phyloP scores from a whole-genome alignment of 257 asterid species.

The Rubia yunnanensis region DNA sequence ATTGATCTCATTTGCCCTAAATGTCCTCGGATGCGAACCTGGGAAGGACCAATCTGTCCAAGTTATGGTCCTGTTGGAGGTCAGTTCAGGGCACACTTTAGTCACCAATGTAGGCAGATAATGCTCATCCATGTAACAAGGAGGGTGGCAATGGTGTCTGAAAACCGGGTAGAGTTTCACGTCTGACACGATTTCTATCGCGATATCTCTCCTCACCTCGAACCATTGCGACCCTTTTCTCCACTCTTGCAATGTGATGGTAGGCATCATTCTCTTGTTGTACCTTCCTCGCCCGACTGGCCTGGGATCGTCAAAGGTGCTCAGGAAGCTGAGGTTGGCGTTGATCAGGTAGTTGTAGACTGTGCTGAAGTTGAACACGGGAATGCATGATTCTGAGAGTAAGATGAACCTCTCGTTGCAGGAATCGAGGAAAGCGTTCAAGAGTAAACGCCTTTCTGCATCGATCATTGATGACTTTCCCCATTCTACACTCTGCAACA shows the following conservation, averaged over 20 bases:
- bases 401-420: conserved; percentile 59
- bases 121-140: conserved; percentile 85
- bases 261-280: conserved; percentile 57
- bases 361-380: conserved; percentile 55
- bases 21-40: conserved; percentile 51
- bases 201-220: conserved; percentile 42
- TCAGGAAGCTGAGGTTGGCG: conserved; percentile 47
- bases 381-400: conserved; percentile 74
- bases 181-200: conserved; percentile 46
- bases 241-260: conserved; percentile 40
- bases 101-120: conserved; percentile 67
- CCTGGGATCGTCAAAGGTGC: conserved; percentile 51
- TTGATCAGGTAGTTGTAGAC: conserved; percentile 46
- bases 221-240: conserved; percentile 84
- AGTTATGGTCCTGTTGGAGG: conserved; percentile 49
- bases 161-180: conserved; percentile 42
- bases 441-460: conserved; percentile 63
- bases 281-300: conserved; percentile 58
- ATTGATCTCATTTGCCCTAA: conserved; percentile 30
- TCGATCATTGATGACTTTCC: conserved; percentile 65
- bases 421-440: conserved; percentile 65
- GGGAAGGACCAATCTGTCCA: conserved; percentile 79
- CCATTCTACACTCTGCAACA: conserved; percentile 53
- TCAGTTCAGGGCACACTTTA: conserved; percentile 37
- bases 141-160: conserved; percentile 55